These are phyloP conservation scores for Discostella stelligeroides DNA, from an alignment of 108 stramenopile genomes.

Conservation along the genomic window DNA sequence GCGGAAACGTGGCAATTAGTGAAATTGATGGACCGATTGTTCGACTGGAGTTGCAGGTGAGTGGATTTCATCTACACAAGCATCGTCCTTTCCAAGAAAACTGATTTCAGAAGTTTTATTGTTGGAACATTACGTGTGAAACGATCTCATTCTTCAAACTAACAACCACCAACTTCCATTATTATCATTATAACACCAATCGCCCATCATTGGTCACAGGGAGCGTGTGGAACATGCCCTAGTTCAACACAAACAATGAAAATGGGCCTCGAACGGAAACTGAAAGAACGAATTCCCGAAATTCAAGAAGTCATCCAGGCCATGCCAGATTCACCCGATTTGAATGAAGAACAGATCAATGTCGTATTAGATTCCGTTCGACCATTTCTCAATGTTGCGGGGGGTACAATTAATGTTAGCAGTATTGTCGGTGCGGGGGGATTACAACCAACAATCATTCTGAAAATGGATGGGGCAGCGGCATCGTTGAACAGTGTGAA, in stretches of 20 bases:
- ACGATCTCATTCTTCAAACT: too few relatives aligned
- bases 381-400: conserved; percentile 94
- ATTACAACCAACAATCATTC: conserved; percentile 80
- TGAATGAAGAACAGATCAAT: conserved; percentile 78
- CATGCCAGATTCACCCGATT: conserved; percentile 90
- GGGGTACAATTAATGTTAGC: conserved; percentile 81
- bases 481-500: conserved; percentile 91
- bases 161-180: too few relatives aligned
- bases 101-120: too few relatives aligned
- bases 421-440: conserved; percentile 80
- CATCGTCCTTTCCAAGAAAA: not conserved
- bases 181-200: too few relatives aligned
- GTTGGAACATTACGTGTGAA: too few relatives aligned
- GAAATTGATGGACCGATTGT: conserved; percentile 98
- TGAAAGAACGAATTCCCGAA: conserved; percentile 93
- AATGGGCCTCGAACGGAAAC: conserved; percentile 95
- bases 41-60: conserved; percentile 85
- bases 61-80: conserved; percentile 7
- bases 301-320: conserved; percentile 95
- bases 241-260: conserved; percentile 96
- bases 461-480: conserved; percentile 90
- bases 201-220: conserved; percentile 38
- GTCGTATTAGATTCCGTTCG: conserved; percentile 92
- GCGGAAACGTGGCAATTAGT: conserved; percentile 92
- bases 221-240: conserved; percentile 96